Evolutionary conservation across 2,329 filamentous ascomycete species (phyloP), one percentile per base, ranked within the genome.

Genomic region (Trichoderma atrobrunneum): DNA sequence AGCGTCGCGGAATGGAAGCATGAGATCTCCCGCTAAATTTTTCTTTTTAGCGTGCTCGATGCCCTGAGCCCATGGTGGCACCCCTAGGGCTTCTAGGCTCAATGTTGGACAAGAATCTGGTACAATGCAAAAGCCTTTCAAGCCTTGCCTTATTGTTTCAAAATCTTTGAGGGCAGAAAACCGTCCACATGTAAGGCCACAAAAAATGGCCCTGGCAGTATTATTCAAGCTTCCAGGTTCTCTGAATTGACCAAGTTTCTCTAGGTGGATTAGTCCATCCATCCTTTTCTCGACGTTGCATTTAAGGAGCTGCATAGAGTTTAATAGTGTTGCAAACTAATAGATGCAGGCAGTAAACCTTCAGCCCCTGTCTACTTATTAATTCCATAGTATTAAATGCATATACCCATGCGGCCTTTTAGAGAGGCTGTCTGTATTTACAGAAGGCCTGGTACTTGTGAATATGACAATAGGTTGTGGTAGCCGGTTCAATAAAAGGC

Each of bases 11-110:
- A 62, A 34, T 61, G n/a, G 39, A 62, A 54, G 51, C 30, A 70
- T 67, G 32, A 60, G 57, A 34, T 24, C 28, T 57, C n/a, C 48
- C 67, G 26, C 59, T 30, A 69, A 62, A 54, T 62, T 62, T 60
- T 70, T 26, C 21, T 39, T 57, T 61, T 72, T 72, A 67, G 63
- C 62, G 70, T 56, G 36, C 30, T 24, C 36, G 24, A 61, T 34
- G 70, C 70, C 62, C 63, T 72, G 70, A 61, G 48, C 21, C 48
- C 11, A 54, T 24, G 48, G 48, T 11, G 48, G 48, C 48, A 54
- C 48, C 39, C 8, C 39, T 8, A 32, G 30, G 30, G 30, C 30
- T 32, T 8, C 30, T 43, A n/a, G 2, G 1, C 2, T 39, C 36
- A 39, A 3, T 39, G 36, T 39, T 39, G 36, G 36, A 39, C 6